These are phyloP conservation scores for Aspergillus pseudoterreus DNA, from an alignment of 2,329 filamentous ascomycete genomes.

Conservation along the genomic window DNA sequence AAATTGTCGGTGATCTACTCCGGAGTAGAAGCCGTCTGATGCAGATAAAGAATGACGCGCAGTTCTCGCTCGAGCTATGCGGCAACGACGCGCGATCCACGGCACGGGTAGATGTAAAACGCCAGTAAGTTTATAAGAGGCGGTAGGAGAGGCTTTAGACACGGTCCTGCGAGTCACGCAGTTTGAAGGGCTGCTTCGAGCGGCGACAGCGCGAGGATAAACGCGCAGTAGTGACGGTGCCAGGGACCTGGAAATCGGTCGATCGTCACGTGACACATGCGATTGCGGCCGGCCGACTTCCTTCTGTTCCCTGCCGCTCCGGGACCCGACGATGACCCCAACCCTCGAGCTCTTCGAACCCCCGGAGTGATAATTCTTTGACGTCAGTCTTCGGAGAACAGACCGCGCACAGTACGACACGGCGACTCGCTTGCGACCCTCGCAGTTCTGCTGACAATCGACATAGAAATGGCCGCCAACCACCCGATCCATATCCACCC, in stretches of 20 bases:
- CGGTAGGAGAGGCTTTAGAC: too few relatives aligned
- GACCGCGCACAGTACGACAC: neutral
- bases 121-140: too few relatives aligned
- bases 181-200: too few relatives aligned
- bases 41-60: too few relatives aligned
- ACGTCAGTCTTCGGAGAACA: neutral
- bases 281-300: neutral
- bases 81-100: too few relatives aligned
- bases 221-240: neutral
- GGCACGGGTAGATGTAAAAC: too few relatives aligned
- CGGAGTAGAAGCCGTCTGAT: too few relatives aligned
- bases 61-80: too few relatives aligned
- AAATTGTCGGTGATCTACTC: too few relatives aligned
- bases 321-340: neutral
- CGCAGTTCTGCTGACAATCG: neutral
- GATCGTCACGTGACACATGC: neutral
- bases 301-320: neutral
- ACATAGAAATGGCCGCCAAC: constrained; percentile 36
- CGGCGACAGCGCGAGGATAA: neutral
- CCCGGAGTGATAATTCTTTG: neutral
- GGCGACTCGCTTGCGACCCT: neutral
- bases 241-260: neutral
- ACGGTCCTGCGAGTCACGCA: too few relatives aligned
- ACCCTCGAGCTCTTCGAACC: neutral
- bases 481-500: constrained; percentile 54